Base-by-base conservation (phyloP, 1,284 basidiomycete species). In the Pseudozyma sp. region DNA sequence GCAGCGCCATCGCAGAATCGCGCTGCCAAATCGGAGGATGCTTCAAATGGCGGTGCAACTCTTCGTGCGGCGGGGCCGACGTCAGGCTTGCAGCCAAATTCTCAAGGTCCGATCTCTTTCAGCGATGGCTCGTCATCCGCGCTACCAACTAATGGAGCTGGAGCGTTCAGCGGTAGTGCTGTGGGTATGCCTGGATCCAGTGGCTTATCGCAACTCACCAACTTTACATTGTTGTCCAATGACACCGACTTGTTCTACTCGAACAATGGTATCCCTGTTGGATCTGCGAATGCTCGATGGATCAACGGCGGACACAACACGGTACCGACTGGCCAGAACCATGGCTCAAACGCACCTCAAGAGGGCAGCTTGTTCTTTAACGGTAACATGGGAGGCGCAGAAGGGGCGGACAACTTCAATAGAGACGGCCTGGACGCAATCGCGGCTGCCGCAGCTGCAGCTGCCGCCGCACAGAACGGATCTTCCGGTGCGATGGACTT, bases 191-290 rank as follows among this genome's bases (percentile, higher is more conserved):
- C 19, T 52, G 51, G 51, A 7, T 18, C 38, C 16, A 56, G 47
- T 19, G 53, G 53, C 8, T 62, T 63, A n/a, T 45, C 68, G 11
- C 68, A 70, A 31, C 59, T 59, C 14, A 60, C 68, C 44, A 70
- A 70, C 54, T 70, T 70, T 45, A 70, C 62, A 6, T 45, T 70
- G 25, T 38, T 61, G 13, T 64, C 68, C 9, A 64, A 65, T 53
- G 61, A 60, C 51, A 64, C 31, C n/a, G 68, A 70, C 18, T 43
- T 60, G 57, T 70, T 70, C 47, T 70, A 60, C 18, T 70, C 68
- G 9, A 34, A 13, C 40, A 44, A 44, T 31, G 34, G 35, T 21
- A 36, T 19, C 9, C 21, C n/a, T 13, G 55, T 35, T 10, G 40
- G 10, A 18, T 40, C 12, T 12, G 38, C 44, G 19, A 44, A 49